A percentile compares a stretch with the other conserved stretches of the same genome.
Evolutionary conservation across 768 basidiomycete species (phyloP).

Genomic region (Rhodosporidiobolus odoratus): DNA sequence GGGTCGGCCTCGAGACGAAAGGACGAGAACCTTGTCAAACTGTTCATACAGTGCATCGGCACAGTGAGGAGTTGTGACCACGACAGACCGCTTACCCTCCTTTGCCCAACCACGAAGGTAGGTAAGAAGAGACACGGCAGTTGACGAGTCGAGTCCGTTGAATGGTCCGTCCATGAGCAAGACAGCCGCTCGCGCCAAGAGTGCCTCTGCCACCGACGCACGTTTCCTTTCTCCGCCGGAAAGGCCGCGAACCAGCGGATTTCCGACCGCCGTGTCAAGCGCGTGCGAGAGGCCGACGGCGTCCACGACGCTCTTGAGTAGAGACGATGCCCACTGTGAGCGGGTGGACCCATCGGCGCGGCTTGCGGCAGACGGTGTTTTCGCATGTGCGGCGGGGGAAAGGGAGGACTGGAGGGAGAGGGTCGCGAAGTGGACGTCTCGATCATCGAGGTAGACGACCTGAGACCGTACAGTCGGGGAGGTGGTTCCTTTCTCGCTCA

Average conservation of each 20-base stretch:
- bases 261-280: conserved; percentile 66
- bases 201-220: conserved; percentile 51
- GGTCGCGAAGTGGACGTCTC: conserved; percentile 51
- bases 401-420: conserved; percentile 51
- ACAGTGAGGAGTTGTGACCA: conserved; percentile 55
- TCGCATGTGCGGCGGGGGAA: conserved; percentile 52
- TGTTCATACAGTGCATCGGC: conserved; percentile 56
- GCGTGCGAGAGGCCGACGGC: conserved; percentile 72
- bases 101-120: conserved; percentile 74
- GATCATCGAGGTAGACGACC: conserved; percentile 48
- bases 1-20: conserved; percentile 68
- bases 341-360: conserved; percentile 43
- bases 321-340: conserved; percentile 46
- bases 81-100: conserved; percentile 52
- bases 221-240: conserved; percentile 53
- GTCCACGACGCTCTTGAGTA: conserved; percentile 51
- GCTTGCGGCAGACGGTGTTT: conserved; percentile 51
- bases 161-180: conserved; percentile 59
- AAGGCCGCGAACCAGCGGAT: conserved; percentile 61
- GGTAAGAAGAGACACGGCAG: conserved; percentile 74
- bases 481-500: background rate
- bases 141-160: conserved; percentile 67
- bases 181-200: conserved; percentile 46
- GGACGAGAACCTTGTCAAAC: conserved; percentile 79
- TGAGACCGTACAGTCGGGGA: conserved; percentile 45